Evolutionary conservation across 148 eudicot species (phyloP).

Genomic region (Chenopodium album): DNA sequence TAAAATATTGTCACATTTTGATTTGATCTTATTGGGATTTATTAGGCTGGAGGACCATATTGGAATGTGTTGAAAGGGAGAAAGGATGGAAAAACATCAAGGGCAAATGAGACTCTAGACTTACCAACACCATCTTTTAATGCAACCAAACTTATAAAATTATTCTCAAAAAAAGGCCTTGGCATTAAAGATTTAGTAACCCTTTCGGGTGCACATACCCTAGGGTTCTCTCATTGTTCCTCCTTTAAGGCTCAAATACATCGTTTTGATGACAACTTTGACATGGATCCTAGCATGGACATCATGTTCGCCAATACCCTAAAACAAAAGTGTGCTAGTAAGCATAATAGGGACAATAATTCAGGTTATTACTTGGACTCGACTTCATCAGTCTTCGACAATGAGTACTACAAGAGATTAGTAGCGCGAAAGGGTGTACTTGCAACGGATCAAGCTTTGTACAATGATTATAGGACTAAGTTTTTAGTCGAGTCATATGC

Average conservation of each 20-base stretch:
- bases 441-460: conserved; percentile 48
- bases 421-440: conserved; percentile 51
- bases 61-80: conserved; percentile 35
- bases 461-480: conserved; percentile 46
- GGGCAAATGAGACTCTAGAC: conserved; percentile 18
- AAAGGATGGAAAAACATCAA: conserved; percentile 32
- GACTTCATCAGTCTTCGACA: conserved; percentile 47
- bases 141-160: conserved; percentile 28
- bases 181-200: conserved; percentile 32
- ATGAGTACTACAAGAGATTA: conserved; percentile 53
- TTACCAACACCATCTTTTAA: conserved; percentile 24
- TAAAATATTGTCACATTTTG: background rate
- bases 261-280: conserved; percentile 37
- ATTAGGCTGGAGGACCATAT: conserved; percentile 34
- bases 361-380: conserved; percentile 59
- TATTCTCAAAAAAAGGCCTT: conserved; percentile 25
- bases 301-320: conserved; percentile 42
- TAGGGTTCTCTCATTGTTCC: conserved; percentile 71
- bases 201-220: conserved; percentile 60
- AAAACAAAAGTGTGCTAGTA: conserved; percentile 38
- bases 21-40: background rate
- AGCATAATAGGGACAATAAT: conserved; percentile 38
- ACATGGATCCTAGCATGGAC: conserved; percentile 57
- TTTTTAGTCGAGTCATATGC: conserved; percentile 52
- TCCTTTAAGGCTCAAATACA: conserved; percentile 65